phyloP scores from a whole-genome alignment of 2,329 filamentous ascomycete species.

The Proliferodiscus dingleyae region DNA sequence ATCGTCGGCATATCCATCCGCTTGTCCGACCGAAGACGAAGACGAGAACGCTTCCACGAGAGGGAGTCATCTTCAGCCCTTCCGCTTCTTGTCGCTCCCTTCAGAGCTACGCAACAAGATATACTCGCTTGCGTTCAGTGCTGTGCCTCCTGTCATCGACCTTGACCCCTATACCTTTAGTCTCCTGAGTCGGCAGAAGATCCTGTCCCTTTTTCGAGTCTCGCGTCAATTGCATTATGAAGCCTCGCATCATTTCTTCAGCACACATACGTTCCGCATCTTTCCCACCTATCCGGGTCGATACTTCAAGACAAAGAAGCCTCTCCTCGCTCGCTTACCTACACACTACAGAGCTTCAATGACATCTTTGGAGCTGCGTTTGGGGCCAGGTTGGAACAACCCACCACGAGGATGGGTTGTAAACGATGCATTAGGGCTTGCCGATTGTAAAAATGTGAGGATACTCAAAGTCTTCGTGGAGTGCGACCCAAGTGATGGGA shows the following conservation, averaged over 20 bases:
- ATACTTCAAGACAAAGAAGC: slow-evolving; percentile 69
- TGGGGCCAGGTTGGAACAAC: slow-evolving; percentile 68
- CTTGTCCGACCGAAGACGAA: slow-evolving; percentile 18
- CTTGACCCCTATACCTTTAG: slow-evolving; percentile 63
- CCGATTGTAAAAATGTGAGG: slow-evolving; percentile 54
- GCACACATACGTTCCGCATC: slow-evolving; percentile 55
- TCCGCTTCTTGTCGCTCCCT: slow-evolving; percentile 63
- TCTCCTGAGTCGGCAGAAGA: slow-evolving; percentile 48
- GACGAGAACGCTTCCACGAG: background rate
- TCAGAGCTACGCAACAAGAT: slow-evolving; percentile 66
- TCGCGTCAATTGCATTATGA: slow-evolving; percentile 58
- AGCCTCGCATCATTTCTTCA: slow-evolving; percentile 62
- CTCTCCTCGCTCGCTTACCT: slow-evolving; percentile 62
- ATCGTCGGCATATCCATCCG: slow-evolving; percentile 25
- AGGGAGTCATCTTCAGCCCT: slow-evolving; percentile 39
- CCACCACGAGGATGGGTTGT: slow-evolving; percentile 69
- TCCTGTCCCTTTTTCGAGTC: slow-evolving; percentile 54
- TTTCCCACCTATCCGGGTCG: slow-evolving; percentile 61
- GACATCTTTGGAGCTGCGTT: slow-evolving; percentile 61
- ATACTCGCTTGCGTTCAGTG: slow-evolving; percentile 58
- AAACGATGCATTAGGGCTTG: slow-evolving; percentile 57
- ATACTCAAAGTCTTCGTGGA: slow-evolving; percentile 65
- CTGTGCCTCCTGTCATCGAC: slow-evolving; percentile 53
- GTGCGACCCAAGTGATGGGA: slow-evolving; percentile 62
- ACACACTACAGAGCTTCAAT: slow-evolving; percentile 54